Evolutionary conservation across 805 yeast genomes (phyloP).

Genomic region (Monosporozyma unispora): DNA sequence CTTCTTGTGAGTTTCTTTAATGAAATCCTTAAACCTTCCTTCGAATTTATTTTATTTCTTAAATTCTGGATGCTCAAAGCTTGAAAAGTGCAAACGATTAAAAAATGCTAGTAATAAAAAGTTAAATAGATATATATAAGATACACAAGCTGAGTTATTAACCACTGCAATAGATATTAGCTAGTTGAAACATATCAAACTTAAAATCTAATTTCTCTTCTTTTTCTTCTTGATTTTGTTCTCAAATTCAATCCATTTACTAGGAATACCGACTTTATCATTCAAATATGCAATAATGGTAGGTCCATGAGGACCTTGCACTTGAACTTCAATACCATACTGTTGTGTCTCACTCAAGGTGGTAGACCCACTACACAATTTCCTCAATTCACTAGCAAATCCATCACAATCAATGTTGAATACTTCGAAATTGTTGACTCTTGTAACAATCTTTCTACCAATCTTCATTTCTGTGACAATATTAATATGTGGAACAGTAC

Average conservation of each 20-base stretch:
- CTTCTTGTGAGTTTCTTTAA: background rate
- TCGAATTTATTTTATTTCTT: too few species aligned
- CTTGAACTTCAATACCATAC: slow-evolving; percentile 49
- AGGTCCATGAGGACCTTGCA: slow-evolving; percentile 84
- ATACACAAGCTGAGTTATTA: too few species aligned
- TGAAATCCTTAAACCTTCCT: background rate
- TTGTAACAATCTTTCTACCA: slow-evolving; percentile 75
- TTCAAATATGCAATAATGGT: slow-evolving; percentile 48
- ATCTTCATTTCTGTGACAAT: slow-evolving; percentile 67
- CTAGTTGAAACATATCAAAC: too few species aligned
- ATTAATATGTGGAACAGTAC: slow-evolving; percentile 56
- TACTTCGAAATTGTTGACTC: slow-evolving; percentile 57
- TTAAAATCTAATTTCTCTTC: slow-evolving; percentile 29
- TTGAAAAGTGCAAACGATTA: background rate
- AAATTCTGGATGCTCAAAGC: background rate
- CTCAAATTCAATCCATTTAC: slow-evolving; percentile 54
- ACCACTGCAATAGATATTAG: too few species aligned
- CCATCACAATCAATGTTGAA: slow-evolving; percentile 56
- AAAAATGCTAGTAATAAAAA: background rate
- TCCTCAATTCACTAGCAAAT: slow-evolving; percentile 59
- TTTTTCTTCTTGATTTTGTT: slow-evolving; percentile 53
- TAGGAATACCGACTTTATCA: slow-evolving; percentile 50
- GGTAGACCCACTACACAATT: slow-evolving; percentile 83
- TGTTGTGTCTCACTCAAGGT: slow-evolving; percentile 51
- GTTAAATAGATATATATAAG: background rate